Percentiles rank a stretch among this genome's conserved stretches.
These are phyloP conservation scores for Morella rubra DNA, from an alignment of 306 rosid genomes.

Conservation along the genomic window DNA sequence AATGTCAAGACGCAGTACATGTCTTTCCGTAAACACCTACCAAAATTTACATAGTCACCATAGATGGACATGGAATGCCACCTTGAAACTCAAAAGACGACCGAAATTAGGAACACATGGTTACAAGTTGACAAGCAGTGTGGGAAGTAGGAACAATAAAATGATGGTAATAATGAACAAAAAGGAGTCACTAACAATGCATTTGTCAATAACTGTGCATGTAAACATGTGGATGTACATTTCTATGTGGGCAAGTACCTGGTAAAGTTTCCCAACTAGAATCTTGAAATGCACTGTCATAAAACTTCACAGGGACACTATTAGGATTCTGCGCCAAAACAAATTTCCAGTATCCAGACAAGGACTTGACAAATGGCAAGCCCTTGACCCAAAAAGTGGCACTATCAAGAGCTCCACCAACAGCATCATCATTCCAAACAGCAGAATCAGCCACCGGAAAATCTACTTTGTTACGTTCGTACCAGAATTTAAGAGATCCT, in stretches of 20 bases:
- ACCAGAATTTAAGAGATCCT: constrained; percentile 93
- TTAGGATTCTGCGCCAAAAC: constrained; percentile 68
- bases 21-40: background rate
- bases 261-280: constrained; percentile 73
- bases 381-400: constrained; percentile 81
- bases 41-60: background rate
- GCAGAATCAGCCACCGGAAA: constrained; percentile 65
- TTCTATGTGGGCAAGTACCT: constrained; percentile 43
- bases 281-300: constrained; percentile 58
- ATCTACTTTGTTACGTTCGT: constrained; percentile 73
- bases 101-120: background rate
- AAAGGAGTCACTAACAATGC: background rate
- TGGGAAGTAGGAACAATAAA: background rate
- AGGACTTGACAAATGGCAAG: constrained; percentile 76
- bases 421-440: constrained; percentile 85
- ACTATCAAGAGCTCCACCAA: constrained; percentile 68
- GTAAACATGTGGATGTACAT: background rate
- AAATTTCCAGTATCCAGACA: constrained; percentile 93
- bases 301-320: constrained; percentile 60
- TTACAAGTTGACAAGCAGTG: background rate
- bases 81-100: background rate
- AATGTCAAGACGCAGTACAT: background rate
- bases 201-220: background rate
- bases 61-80: background rate
- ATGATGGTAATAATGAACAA: background rate